A percentile compares a stretch with the other conserved stretches of the same genome.
Conservation (phyloP, 2,329 filamentous ascomycete genomes). For the Colletotrichum cordylinicola region DNA sequence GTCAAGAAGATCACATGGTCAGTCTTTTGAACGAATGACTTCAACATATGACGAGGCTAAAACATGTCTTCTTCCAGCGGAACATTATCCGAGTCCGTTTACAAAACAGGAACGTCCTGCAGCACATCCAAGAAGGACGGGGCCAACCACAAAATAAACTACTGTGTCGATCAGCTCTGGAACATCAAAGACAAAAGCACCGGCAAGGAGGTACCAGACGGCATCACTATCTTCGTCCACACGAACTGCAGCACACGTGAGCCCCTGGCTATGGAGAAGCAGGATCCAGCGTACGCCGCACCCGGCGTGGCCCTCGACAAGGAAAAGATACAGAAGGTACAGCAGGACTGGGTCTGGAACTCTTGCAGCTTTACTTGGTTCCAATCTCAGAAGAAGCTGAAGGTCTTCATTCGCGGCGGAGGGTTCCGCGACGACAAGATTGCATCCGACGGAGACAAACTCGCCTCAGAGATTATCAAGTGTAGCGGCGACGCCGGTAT, state of each 20-base stretch:
- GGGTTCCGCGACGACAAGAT: not conserved
- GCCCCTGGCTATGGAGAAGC: conserved; percentile 20
- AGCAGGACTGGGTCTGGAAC: conserved; percentile 15
- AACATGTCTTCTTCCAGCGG: not conserved
- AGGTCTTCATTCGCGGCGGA: not conserved
- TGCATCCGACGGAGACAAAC: not conserved
- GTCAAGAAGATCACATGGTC: conserved; percentile 13
- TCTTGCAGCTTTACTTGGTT: not conserved
- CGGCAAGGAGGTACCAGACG: not conserved
- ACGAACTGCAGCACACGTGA: conserved; percentile 24
- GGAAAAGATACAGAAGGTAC: not conserved
- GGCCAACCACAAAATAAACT: not conserved
- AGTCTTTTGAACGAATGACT: not conserved
- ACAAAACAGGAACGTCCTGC: not conserved
- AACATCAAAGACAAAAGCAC: not conserved
- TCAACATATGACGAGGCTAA: not conserved
- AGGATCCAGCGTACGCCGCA: conserved; percentile 19
- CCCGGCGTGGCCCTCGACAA: conserved; percentile 20
- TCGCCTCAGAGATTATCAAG: not conserved
- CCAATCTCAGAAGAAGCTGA: not conserved
- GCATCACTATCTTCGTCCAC: conserved; percentile 18
- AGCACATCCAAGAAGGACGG: not conserved
- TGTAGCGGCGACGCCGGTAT: not conserved
- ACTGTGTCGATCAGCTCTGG: conserved; percentile 1
- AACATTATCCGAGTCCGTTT: not conserved